These are phyloP conservation scores for Mortierella hygrophila DNA, from an alignment of 192 early-diverging fungal genomes.

Conservation along the genomic window DNA sequence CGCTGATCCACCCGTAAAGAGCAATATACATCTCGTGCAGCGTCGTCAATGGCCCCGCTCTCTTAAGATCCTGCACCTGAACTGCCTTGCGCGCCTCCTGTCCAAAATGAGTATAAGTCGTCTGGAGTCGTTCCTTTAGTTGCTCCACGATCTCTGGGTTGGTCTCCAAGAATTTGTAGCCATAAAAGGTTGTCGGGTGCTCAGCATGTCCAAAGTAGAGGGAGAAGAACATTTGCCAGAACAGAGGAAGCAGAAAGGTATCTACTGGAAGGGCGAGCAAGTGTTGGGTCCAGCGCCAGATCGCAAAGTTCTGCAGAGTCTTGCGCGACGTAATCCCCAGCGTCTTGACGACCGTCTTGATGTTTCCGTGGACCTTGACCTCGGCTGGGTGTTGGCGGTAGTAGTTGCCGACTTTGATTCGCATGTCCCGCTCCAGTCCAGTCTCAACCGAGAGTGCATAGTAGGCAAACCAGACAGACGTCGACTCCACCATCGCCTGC, in stretches of 20 bases:
- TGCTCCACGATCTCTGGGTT: slow-evolving; percentile 48
- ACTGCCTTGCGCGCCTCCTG: slow-evolving; percentile 35
- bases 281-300: slow-evolving; percentile 66
- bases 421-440: slow-evolving; percentile 43
- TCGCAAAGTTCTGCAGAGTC: slow-evolving; percentile 59
- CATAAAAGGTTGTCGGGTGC: slow-evolving; percentile 41
- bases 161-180: slow-evolving; percentile 55
- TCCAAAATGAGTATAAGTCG: slow-evolving; percentile 54
- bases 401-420: slow-evolving; percentile 43
- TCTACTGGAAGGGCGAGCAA: slow-evolving; percentile 57
- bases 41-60: slow-evolving; percentile 20
- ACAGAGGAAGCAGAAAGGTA: slow-evolving; percentile 57
- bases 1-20: slow-evolving; percentile 64
- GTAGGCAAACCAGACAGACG: slow-evolving; percentile 63
- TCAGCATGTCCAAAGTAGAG: slow-evolving; percentile 60
- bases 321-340: slow-evolving; percentile 48
- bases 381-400: slow-evolving; percentile 45
- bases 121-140: slow-evolving; percentile 55
- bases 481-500: slow-evolving; percentile 59
- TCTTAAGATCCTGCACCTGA: slow-evolving; percentile 8
- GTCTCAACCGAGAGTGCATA: slow-evolving; percentile 60
- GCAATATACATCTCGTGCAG: slow-evolving; percentile 61
- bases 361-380: slow-evolving; percentile 31
- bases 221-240: slow-evolving; percentile 64
- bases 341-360: slow-evolving; percentile 50